A percentile compares a stretch with the other conserved stretches of the same genome.
Evolutionary conservation across 78 protist genomes (phyloP).

Genomic region (Dictyostelium discoideum): DNA sequence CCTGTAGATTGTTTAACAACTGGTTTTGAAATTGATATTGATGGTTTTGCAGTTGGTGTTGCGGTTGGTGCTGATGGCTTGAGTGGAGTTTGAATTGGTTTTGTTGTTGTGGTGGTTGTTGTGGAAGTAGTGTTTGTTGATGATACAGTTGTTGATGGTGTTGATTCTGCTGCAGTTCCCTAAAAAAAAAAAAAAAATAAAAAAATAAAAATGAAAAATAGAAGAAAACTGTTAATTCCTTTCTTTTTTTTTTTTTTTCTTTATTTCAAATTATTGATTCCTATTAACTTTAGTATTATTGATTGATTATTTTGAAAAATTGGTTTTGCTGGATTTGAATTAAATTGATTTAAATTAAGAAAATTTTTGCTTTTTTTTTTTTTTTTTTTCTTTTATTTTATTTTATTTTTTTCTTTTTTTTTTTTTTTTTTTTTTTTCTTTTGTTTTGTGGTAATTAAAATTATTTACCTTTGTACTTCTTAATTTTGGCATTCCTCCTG

Average conservation of each 20-base stretch:
- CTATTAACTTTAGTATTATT: too few relatives aligned
- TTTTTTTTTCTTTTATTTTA: neutral
- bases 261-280: too few relatives aligned
- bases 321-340: too few relatives aligned
- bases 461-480: constrained; percentile 40
- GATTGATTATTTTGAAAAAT: too few relatives aligned
- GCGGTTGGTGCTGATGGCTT: neutral
- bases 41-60: neutral
- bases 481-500: constrained; percentile 76
- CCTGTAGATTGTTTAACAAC: constrained; percentile 61
- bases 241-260: too few relatives aligned
- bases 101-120: neutral
- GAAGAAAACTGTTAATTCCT: neutral
- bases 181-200: neutral
- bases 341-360: too few relatives aligned
- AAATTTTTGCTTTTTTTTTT: too few relatives aligned
- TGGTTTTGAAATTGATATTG: constrained; percentile 7
- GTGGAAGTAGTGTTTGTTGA: neutral
- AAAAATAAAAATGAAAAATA: neutral
- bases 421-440: neutral
- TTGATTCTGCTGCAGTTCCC: neutral
- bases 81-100: neutral
- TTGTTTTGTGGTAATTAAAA: neutral
- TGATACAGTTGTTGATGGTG: neutral
- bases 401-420: neutral